Percentiles rank a stretch among this genome's conserved stretches.
Evolutionary conservation across 768 basidiomycete genomes (phyloP).

Genomic region (Paxillus involutus): DNA sequence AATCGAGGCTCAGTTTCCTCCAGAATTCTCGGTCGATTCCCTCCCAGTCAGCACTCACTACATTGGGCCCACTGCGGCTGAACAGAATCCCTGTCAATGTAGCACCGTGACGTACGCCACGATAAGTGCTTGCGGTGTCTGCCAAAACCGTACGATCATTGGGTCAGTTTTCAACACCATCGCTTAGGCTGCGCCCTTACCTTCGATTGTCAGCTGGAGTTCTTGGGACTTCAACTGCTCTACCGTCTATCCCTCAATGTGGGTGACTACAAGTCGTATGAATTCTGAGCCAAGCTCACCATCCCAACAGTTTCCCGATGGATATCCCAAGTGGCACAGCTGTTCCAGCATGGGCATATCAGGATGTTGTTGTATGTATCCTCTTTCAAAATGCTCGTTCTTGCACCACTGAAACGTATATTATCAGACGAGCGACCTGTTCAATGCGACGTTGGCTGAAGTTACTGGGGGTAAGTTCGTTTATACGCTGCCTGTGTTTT

Average conservation of each 20-base stretch:
- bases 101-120: conserved; percentile 56
- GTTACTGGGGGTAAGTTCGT: conserved; percentile 21
- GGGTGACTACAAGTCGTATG: conserved; percentile 2
- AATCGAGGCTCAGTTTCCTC: conserved; percentile 3
- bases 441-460: conserved; percentile 41
- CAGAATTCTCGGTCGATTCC: conserved; percentile 39
- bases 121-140: conserved; percentile 57
- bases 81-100: conserved; percentile 45
- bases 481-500: neutral
- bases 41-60: conserved; percentile 36
- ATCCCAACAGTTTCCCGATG: conserved; percentile 40
- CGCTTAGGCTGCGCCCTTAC: neutral
- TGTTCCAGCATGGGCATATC: conserved; percentile 65
- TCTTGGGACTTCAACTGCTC: conserved; percentile 51
- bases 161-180: conserved; percentile 23
- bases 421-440: conserved; percentile 35
- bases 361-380: conserved; percentile 47
- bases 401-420: conserved; percentile 1
- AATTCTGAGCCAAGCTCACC: neutral
- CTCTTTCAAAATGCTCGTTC: neutral
- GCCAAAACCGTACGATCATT: conserved; percentile 46
- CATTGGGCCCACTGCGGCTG: conserved; percentile 32
- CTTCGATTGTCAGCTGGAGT: conserved; percentile 42
- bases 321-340: conserved; percentile 47
- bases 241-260: conserved; percentile 30